Base-by-base conservation (phyloP, 768 basidiomycete species). In the Artomyces pyxidatus region DNA sequence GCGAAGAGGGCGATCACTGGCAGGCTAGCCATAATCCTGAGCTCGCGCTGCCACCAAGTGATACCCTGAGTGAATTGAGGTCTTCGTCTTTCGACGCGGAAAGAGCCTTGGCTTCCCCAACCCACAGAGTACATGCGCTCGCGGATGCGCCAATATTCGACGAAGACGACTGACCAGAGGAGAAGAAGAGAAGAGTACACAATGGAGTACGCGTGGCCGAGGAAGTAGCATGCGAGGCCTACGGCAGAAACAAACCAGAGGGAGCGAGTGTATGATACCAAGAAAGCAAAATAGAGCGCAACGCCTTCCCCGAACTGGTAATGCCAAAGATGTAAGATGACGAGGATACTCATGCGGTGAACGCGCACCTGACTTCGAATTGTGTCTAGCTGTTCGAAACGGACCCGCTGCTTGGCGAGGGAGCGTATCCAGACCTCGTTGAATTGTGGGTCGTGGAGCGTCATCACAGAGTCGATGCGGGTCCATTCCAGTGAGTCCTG, bases 101-200 rank as follows among this genome's bases (percentile, higher is more conserved):
- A 80, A 0, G 85, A 81, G 19, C 86, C 87, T 23, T 79, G 78
- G 0, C 86, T 88, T 4, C 87, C 85, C 73, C 89, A 94, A 26
- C 81, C 74, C 41, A 92, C 76, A 2, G 89, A 80, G n/a, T 95
- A 70, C 35, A 83, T 80, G 16, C 85, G 80, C 65, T 98, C 89
- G 50, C 79, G 79, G 30, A 96, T 76, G 25, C 87, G 77, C 95
- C 95, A 99, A 72, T 82, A 85, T 64, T 97, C 93, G 52, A 94
- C 85, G 59, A 94, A 95, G 17, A 76, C 64, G 41, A 91, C 73
- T 0, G 86, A 83, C 88, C 94, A 99, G 3, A 92, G 47, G n/a
- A 81, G 77, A 41, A 95, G 68, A 19, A 88, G 66, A 46, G 75
- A 66, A 0, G 90, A 90, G 63, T 92, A 97, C 4, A 78, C 40